These are phyloP conservation scores for Salix dunnii DNA, from an alignment of 345 rosid genomes.

Conservation along the genomic window DNA sequence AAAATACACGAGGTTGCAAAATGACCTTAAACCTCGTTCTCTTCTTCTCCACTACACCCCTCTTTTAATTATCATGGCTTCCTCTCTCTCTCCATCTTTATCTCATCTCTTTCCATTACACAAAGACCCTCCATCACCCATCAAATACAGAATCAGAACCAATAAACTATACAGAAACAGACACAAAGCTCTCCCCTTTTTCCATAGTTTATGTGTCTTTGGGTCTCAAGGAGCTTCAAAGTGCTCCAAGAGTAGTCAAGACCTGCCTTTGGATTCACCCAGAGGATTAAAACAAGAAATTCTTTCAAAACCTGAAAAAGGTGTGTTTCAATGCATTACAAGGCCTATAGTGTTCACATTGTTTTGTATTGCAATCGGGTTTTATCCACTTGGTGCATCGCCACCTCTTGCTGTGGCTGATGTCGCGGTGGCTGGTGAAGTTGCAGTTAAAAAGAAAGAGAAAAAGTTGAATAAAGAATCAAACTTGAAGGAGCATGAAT, in stretches of 20 bases:
- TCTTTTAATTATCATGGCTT: constrained; percentile 37
- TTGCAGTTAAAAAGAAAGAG: constrained; percentile 33
- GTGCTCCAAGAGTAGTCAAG: constrained; percentile 12
- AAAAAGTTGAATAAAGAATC: constrained; percentile 25
- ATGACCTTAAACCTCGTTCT: constrained; percentile 7
- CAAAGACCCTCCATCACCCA: constrained; percentile 12
- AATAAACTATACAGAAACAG: constrained; percentile 10
- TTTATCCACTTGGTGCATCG: constrained; percentile 42
- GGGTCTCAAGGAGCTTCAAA: constrained; percentile 22
- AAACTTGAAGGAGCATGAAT: constrained; percentile 46
- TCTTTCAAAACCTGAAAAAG: constrained; percentile 20
- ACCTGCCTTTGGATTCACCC: constrained; percentile 12
- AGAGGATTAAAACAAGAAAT: constrained; percentile 15
- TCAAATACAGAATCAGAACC: constrained; percentile 22
- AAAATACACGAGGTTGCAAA: constrained; percentile 1
- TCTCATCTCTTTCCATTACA: constrained; percentile 33
- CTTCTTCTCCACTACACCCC: constrained; percentile 1
- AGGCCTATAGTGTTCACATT: constrained; percentile 49
- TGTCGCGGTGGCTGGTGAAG: constrained; percentile 36
- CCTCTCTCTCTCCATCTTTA: constrained; percentile 38
- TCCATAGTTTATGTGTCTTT: constrained; percentile 22
- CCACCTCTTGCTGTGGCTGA: constrained; percentile 57
- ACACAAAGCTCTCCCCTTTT: constrained; percentile 18
- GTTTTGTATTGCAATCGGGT: constrained; percentile 62
- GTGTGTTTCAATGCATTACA: constrained; percentile 30